Conservation (phyloP, 495 filamentous ascomycete species). For the Penicillium arizonense region DNA sequence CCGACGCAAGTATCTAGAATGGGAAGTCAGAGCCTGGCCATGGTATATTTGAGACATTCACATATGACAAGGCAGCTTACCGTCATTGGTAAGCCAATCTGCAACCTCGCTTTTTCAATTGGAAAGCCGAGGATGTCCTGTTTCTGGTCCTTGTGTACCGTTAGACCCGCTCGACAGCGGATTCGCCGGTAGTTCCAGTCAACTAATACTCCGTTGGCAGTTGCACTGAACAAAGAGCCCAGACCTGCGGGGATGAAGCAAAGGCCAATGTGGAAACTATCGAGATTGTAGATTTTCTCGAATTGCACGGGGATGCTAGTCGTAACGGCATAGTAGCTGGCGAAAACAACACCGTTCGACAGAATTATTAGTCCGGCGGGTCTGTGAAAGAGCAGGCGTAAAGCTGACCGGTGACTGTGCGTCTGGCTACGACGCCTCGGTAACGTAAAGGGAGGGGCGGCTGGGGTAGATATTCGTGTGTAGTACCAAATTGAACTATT, state of each 20-base stretch:
- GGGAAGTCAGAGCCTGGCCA: background rate
- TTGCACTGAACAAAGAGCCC: constrained; percentile 67
- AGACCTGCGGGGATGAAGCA: constrained; percentile 35
- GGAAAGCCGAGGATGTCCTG: constrained; percentile 38
- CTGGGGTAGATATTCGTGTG: constrained; percentile 40
- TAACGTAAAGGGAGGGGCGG: constrained; percentile 51
- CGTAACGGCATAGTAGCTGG: constrained; percentile 37
- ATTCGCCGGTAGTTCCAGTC: constrained; percentile 49
- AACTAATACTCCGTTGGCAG: constrained; percentile 71
- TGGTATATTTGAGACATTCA: background rate
- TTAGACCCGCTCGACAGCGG: constrained; percentile 23
- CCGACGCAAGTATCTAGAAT: constrained; percentile 16
- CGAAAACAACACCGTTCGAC: constrained; percentile 37
- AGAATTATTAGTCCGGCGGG: constrained; percentile 54
- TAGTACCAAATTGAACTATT: constrained; percentile 17
- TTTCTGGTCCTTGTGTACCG: constrained; percentile 39
- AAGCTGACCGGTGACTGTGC: constrained; percentile 27
- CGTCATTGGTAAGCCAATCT: constrained; percentile 37
- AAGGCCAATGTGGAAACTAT: constrained; percentile 36
- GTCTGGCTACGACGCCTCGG: background rate
- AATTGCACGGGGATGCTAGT: constrained; percentile 32
- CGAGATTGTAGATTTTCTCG: constrained; percentile 24
- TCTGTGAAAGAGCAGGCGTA: constrained; percentile 52
- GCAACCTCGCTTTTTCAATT: constrained; percentile 42
- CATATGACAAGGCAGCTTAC: constrained; percentile 9